Percentiles rank a stretch among this genome's conserved stretches.
These are phyloP conservation scores for Populus trichocarpa DNA, from an alignment of 441 rosid genomes.

Conservation along the genomic window DNA sequence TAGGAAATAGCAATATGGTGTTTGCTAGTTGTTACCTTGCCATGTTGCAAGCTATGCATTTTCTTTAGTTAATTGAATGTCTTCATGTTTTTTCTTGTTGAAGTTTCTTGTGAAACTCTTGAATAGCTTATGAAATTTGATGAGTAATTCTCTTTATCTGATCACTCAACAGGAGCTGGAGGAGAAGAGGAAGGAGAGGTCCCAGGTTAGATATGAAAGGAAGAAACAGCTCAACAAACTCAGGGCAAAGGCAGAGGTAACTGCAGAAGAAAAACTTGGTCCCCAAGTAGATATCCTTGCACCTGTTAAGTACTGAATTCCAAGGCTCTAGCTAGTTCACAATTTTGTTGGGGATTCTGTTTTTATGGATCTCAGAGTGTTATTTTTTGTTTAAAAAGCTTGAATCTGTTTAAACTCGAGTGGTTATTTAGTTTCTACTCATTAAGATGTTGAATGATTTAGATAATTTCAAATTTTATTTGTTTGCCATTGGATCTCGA, in stretches of 20 bases:
- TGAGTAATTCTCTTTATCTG: not conserved
- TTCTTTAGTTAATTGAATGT: not conserved
- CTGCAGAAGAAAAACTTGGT: conserved; percentile 75
- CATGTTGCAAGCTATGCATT: not conserved
- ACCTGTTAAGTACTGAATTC: conserved; percentile 54
- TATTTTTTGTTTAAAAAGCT: not conserved
- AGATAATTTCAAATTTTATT: not conserved
- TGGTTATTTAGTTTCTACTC: not conserved
- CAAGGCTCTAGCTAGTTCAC: conserved; percentile 9
- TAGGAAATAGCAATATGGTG: not conserved
- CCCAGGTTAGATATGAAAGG: conserved; percentile 58
- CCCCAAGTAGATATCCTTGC: conserved; percentile 60
- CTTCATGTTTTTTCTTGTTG: not conserved
- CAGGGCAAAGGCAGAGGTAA: conserved; percentile 62
- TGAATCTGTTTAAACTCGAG: not conserved
- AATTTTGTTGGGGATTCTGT: conserved; percentile 27
- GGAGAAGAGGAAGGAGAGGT: conserved; percentile 70
- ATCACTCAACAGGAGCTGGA: conserved; percentile 53
- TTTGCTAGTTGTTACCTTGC: not conserved
- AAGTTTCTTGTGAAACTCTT: not conserved
- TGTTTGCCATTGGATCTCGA: not conserved
- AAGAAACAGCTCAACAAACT: conserved; percentile 75
- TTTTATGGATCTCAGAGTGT: not conserved
- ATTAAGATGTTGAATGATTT: not conserved
- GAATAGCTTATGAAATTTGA: not conserved